Conservation (phyloP, 148 eudicot species). For the Bassia scoparia region DNA sequence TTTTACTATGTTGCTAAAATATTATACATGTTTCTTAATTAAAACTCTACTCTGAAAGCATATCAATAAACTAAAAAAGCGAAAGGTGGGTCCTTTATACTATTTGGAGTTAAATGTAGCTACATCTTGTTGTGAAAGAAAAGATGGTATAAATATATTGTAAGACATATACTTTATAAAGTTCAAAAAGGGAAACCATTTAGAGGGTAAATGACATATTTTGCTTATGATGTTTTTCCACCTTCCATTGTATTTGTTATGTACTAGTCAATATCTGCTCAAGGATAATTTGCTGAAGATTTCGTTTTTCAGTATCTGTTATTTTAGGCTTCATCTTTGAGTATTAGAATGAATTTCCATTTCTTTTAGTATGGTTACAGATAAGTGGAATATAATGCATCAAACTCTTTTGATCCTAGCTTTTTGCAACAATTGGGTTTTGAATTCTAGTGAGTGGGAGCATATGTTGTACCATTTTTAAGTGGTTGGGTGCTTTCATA, state of each 20-base stretch:
- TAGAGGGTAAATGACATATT: background rate
- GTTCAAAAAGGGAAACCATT: background rate
- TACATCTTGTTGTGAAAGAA: background rate
- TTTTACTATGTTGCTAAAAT: background rate
- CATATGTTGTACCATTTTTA: background rate
- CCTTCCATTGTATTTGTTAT: too few species aligned
- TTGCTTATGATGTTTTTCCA: too few species aligned
- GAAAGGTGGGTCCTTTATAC: background rate
- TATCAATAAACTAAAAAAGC: background rate
- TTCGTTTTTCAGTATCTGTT: too few species aligned
- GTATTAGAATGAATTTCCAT: too few species aligned
- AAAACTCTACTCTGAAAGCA: background rate
- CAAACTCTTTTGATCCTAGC: background rate
- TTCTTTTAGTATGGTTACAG: too few species aligned
- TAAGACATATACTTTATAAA: background rate
- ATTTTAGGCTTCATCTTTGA: too few species aligned
- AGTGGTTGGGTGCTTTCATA: background rate
- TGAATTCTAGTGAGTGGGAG: background rate
- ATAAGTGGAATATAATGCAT: background rate
- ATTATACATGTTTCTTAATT: background rate
- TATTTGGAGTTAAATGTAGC: background rate
- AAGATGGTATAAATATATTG: background rate
- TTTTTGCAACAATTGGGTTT: background rate
- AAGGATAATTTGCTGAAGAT: too few species aligned
- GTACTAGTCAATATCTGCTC: too few species aligned